Conservation (phyloP, 2,329 filamentous ascomycete species). For the Arthrinium phaeospermum region DNA sequence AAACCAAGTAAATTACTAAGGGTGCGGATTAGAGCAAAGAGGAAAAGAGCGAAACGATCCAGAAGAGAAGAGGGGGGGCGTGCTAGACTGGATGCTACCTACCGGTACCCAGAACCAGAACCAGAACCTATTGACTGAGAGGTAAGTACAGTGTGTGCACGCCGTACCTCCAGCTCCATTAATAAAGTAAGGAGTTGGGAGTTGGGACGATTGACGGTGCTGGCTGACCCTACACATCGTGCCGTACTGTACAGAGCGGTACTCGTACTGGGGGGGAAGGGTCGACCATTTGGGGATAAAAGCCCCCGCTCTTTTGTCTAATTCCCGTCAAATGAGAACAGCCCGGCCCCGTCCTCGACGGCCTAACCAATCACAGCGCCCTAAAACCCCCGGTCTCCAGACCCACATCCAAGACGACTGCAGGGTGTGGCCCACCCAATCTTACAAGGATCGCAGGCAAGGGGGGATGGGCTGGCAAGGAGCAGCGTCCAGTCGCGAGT, state of each 20-base stretch:
- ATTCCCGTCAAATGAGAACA: constrained; percentile 7
- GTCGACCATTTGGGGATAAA: constrained; percentile 1
- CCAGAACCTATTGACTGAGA: background rate
- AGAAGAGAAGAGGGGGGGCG: constrained; percentile 9
- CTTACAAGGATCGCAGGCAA: background rate
- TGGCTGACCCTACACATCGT: background rate
- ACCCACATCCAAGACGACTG: constrained; percentile 6
- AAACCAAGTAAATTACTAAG: constrained; percentile 5
- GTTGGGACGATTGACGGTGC: constrained; percentile 4
- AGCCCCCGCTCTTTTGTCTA: background rate
- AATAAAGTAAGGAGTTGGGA: background rate
- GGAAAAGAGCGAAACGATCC: constrained; percentile 13
- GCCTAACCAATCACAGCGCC: background rate
- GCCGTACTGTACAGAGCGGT: background rate
- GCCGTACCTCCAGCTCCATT: background rate
- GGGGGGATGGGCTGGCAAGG: background rate
- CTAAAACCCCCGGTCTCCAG: constrained; percentile 2
- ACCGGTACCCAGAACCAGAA: background rate
- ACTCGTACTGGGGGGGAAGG: background rate
- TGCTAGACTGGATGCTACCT: constrained; percentile 1
- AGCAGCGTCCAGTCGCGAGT: background rate
- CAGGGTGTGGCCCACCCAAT: background rate
- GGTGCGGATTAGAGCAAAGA: background rate
- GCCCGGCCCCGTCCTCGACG: background rate
- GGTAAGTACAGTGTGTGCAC: background rate